Evolutionary conservation across 2,329 filamentous ascomycete species (phyloP).

Genomic region (Phyllosticta citribraziliensis): DNA sequence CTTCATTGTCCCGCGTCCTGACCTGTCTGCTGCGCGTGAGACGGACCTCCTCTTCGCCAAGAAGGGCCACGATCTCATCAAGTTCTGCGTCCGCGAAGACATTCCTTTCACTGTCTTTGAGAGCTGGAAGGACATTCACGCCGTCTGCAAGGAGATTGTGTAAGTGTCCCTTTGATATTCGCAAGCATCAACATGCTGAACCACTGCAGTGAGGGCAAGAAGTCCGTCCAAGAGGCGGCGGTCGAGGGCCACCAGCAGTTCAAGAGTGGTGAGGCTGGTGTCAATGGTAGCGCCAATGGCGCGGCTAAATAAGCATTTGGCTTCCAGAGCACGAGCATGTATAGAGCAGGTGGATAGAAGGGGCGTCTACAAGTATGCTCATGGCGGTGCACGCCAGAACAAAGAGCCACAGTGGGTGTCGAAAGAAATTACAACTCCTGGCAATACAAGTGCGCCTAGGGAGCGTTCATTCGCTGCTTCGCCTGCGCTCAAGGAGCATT

Average conservation of each 20-base stretch:
- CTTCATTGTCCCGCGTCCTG: no score
- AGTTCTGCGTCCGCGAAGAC: slow-evolving; percentile 73
- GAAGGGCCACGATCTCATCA: slow-evolving; percentile 61
- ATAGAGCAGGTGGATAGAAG: not conserved
- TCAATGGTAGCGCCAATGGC: slow-evolving; percentile 4
- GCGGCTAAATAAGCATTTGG: not conserved
- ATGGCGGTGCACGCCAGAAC: not conserved
- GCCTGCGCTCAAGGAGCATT: no score
- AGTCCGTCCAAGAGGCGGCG: slow-evolving; percentile 61
- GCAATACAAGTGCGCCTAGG: no score
- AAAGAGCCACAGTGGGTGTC: no score
- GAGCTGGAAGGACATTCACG: slow-evolving; percentile 70
- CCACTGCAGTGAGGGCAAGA: slow-evolving; percentile 50
- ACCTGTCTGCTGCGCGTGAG: slow-evolving; percentile 83
- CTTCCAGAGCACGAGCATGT: not conserved
- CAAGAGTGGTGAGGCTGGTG: slow-evolving; percentile 34
- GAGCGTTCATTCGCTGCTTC: no score
- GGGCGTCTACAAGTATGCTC: not conserved
- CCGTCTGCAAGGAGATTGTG: slow-evolving; percentile 65
- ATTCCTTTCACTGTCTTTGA: slow-evolving; percentile 83
- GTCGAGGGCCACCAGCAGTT: slow-evolving; percentile 38
- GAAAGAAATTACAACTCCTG: no score
- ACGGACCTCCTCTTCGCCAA: slow-evolving; percentile 36
- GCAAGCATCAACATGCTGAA: not conserved
- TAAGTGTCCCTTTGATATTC: slow-evolving; percentile 16